Evolutionary conservation across 2,329 filamentous ascomycete species (phyloP), one percentile per base, ranked within the genome.

Genomic region (Ophiostoma montium): DNA sequence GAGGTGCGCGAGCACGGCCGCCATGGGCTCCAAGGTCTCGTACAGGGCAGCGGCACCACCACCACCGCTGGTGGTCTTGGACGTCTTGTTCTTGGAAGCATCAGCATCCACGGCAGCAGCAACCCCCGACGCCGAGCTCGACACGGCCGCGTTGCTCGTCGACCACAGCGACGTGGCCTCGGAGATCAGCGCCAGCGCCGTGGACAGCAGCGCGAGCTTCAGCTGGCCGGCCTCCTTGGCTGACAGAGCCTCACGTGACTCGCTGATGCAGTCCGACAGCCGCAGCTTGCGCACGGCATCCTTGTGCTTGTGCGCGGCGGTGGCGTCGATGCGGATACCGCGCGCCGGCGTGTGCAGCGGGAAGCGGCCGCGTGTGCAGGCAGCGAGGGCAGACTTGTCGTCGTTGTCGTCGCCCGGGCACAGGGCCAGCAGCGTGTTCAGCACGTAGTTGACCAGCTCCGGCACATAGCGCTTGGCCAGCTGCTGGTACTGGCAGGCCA

Each of bases 391-490:
- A n/a, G n/a, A n/a, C n/a, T n/a, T n/a, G n/a, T n/a, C n/a, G n/a
- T 42, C 18, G 12, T 9, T 12, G 18, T 27, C 39, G 23, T 32
- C 35, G 2, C 16, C 49, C 1, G 82, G 83, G n/a, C 78, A 73
- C 27, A 90, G 68, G 10, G 77, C 73, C 55, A 70, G 75, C 18
- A 96, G 66, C 0, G 82, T 83, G 62, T 90, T 88, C 41, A 87
- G 67, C 23, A 78, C 75, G 62, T 88, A 95, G 61, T 86, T 86
- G 57, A 94, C 71, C 31, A 89, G 74, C 65, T 98, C 92, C 0
- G 92, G 92, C 43, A 95, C 74, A 64, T 90, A 95, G 58, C 92
- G 76, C 68, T 88, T 92, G 5, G 90, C 82, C 7, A 90, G 69
- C 33, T 72, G 70, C 65, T 95, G 87, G 64, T 94, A 96, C 61